Conservation (phyloP, 441 rosid species). For the Euphorbia corollata region DNA sequence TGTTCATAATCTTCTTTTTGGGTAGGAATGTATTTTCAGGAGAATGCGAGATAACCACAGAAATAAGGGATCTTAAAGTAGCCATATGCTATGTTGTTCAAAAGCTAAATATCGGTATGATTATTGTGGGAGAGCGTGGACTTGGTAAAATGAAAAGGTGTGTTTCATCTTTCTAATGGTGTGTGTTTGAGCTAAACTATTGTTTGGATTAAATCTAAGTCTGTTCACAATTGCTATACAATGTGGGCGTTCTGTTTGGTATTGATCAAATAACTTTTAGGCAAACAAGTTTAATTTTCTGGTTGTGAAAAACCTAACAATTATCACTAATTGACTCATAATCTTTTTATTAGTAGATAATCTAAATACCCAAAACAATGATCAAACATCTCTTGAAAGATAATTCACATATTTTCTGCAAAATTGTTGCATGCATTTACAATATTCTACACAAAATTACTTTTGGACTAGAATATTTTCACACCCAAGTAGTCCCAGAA, state of each 20-base stretch:
- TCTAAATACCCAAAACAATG: not conserved
- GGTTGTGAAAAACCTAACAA: slow-evolving; percentile 23
- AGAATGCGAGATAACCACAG: slow-evolving; percentile 26
- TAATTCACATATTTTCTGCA: not conserved
- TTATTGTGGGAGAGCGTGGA: slow-evolving; percentile 26
- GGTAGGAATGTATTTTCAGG: slow-evolving; percentile 10
- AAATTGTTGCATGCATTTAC: too few relatives aligned
- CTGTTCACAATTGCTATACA: too few relatives aligned
- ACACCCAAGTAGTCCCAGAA: not conserved
- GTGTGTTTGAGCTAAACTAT: too few relatives aligned
- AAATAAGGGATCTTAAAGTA: slow-evolving; percentile 29
- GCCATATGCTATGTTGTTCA: slow-evolving; percentile 29
- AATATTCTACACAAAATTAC: not conserved
- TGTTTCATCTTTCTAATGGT: too few relatives aligned
- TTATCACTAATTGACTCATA: not conserved
- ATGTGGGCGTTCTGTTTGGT: too few relatives aligned
- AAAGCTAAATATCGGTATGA: slow-evolving; percentile 26
- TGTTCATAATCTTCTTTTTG: too few relatives aligned
- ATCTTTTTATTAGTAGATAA: not conserved
- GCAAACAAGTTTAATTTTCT: slow-evolving; percentile 28
- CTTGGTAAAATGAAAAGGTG: slow-evolving; percentile 33
- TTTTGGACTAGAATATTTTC: not conserved
- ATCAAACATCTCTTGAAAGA: not conserved
- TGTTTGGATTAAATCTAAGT: not conserved
- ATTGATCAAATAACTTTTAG: not conserved